phyloP scores from a whole-genome alignment of 2,329 filamentous ascomycete species.

The Fusarium citri region DNA sequence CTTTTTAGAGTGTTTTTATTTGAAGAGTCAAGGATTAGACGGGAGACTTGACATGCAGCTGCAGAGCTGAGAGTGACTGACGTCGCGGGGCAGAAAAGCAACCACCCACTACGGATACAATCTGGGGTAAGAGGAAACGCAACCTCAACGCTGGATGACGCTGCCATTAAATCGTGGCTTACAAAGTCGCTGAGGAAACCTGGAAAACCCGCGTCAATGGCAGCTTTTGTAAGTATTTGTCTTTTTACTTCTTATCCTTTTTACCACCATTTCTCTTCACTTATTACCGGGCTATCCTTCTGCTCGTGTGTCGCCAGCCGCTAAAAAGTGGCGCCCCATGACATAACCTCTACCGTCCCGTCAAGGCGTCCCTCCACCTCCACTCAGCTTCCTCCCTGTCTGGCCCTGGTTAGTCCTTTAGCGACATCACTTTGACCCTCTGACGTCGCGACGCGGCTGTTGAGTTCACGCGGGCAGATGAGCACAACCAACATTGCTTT shows the following conservation, averaged over 20 bases:
- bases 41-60: slow-evolving; percentile 18
- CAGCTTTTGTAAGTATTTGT: slow-evolving; percentile 50
- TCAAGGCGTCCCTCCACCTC: slow-evolving; percentile 1
- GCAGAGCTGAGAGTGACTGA: slow-evolving; percentile 23
- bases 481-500: slow-evolving; percentile 11
- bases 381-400: slow-evolving; percentile 16
- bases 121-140: slow-evolving; percentile 31
- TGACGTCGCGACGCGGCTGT: slow-evolving; percentile 42
- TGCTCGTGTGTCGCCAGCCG: neutral
- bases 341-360: slow-evolving; percentile 32
- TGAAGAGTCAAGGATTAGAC: neutral
- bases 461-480: slow-evolving; percentile 17
- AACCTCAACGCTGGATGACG: slow-evolving; percentile 44
- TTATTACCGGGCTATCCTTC: neutral
- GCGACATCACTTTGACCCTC: slow-evolving; percentile 33
- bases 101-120: slow-evolving; percentile 6
- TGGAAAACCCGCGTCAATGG: slow-evolving; percentile 47
- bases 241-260: neutral
- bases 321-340: slow-evolving; percentile 41
- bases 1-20: neutral
- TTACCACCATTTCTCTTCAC: neutral
- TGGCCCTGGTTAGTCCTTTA: slow-evolving; percentile 19
- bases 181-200: slow-evolving; percentile 40
- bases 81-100: slow-evolving; percentile 36
- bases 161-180: slow-evolving; percentile 41